Conservation (phyloP, 179 eudicot genomes). For the Dionaea muscipula region DNA sequence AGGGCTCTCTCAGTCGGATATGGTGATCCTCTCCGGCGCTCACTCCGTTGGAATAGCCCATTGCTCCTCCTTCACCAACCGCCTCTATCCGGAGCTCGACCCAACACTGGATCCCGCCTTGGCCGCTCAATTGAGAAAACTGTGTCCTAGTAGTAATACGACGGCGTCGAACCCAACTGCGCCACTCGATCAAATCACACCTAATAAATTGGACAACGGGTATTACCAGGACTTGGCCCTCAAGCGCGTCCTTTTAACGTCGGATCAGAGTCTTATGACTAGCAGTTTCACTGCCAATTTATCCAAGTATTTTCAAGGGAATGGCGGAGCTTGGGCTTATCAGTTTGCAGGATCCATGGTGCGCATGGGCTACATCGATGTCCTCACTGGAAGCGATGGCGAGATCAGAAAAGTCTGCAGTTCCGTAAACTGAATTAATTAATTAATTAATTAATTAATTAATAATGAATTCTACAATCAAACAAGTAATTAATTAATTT, state of each 20-base stretch:
- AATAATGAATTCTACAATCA: no score
- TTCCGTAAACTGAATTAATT: conserved; percentile 13
- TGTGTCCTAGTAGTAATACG: conserved; percentile 6
- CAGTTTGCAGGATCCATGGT: conserved; percentile 45
- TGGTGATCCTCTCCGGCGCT: conserved; percentile 21
- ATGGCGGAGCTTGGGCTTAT: conserved; percentile 20
- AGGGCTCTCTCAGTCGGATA: conserved; percentile 8
- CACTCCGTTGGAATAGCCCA: conserved; percentile 20
- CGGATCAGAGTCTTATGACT: conserved; percentile 30
- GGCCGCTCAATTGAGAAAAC: conserved; percentile 5
- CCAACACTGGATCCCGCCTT: conserved; percentile 10
- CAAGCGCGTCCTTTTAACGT: conserved; percentile 20
- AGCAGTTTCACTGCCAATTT: conserved; percentile 16
- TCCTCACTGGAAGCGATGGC: conserved; percentile 35
- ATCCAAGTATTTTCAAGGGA: conserved; percentile 1
- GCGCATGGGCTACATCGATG: conserved; percentile 45
- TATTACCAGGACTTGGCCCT: conserved; percentile 5
- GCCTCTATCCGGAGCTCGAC: conserved; percentile 9
- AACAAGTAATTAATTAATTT: no score
- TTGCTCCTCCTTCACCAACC: conserved; percentile 7
- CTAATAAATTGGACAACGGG: conserved; percentile 7
- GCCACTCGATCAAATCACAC: background rate
- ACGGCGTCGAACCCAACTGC: background rate
- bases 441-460: no score
- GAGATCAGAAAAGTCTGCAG: conserved; percentile 44